Evolutionary conservation across 768 basidiomycete genomes (phyloP), one percentile per base, ranked within the genome.

Genomic region (Kwoniella europaea): DNA sequence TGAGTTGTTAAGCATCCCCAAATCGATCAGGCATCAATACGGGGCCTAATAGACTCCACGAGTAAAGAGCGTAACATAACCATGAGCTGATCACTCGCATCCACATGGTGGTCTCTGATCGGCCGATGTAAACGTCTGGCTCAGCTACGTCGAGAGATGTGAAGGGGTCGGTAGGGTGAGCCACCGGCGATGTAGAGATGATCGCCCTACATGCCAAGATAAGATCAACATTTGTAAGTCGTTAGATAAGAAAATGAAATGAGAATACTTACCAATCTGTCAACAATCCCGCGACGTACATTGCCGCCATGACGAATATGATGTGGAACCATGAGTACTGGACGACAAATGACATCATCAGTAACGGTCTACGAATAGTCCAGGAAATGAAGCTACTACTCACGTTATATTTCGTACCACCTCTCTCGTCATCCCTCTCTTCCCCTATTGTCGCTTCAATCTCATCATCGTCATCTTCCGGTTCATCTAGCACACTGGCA

Each of bases 251-350:
- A n/a, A 24, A n/a, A 24, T 55, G 5, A 22, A 24, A n/a, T 12
- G n/a, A 24, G 12, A 16, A 15, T 27, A 86, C 92, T 68, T 82
- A 95, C 96, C 97, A 98, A 84, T 99, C 96, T 1, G 96, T 99
- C 65, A 99, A 84, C 15, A 99, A 86, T 88, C 97, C 95, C 6
- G 92, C 94, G 27, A 98, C 94, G 84, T 99, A 99, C 97, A 98
- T 98, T 15, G 94, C 87, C 35, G 90, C 97, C 76, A 98, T 91
- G 56, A 91, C 89, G 81, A 98, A 99, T 78, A 99, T 98, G 83
- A 98, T 85, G 81, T 99, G 97, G 89, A 99, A 98, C 94, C 94
- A 99, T 1, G 94, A 89, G 82, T 99, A 99, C 94, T 97, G 75
- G 15, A 6, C 35, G 1, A 35, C 4, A 6, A 67, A 67, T 22